Evolutionary conservation across 2,329 filamentous ascomycete genomes (phyloP).

Genomic region (Colletotrichum zoysiae): DNA sequence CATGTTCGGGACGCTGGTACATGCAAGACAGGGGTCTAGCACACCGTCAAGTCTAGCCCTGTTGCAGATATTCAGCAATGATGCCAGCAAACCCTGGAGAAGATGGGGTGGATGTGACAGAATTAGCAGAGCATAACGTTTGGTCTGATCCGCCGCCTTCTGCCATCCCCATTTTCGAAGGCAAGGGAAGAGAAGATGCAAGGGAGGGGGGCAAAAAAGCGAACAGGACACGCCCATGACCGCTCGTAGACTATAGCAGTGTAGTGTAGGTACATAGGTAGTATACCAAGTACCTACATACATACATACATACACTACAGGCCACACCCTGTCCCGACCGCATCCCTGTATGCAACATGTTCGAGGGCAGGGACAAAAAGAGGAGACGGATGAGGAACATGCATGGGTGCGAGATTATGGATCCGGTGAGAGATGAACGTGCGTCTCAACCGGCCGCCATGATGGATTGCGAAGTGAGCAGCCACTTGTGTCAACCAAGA

Average conservation of each 20-base stretch:
- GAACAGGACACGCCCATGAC: conserved; percentile 38
- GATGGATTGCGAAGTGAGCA: conserved; percentile 41
- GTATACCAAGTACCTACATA: not conserved
- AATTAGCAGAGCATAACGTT: conserved; percentile 52
- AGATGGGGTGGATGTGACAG: conserved; percentile 52
- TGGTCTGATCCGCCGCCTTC: conserved; percentile 49
- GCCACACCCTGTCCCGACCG: conserved; percentile 38
- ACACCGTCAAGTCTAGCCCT: conserved; percentile 55
- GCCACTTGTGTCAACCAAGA: conserved; percentile 31
- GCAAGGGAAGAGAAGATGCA: not conserved
- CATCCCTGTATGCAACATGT: conserved; percentile 30
- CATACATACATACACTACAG: conserved; percentile 1
- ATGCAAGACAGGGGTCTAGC: conserved; percentile 52
- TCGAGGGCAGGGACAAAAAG: conserved; percentile 32
- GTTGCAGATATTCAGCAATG: conserved; percentile 52
- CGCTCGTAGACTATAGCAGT: conserved; percentile 9
- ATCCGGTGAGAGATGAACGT: conserved; percentile 42
- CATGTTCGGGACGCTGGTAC: conserved; percentile 41
- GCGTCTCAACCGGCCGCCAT: conserved; percentile 38
- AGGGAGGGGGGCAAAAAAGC: conserved; percentile 29
- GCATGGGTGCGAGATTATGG: conserved; percentile 40
- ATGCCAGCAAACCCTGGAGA: conserved; percentile 45
- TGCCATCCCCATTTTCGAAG: conserved; percentile 45
- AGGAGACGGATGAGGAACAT: conserved; percentile 39
- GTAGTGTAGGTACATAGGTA: too few relatives aligned